These are phyloP conservation scores for Kurtzmaniella quercitrusa DNA, from an alignment of 1,139 yeast species.

Conservation along the genomic window DNA sequence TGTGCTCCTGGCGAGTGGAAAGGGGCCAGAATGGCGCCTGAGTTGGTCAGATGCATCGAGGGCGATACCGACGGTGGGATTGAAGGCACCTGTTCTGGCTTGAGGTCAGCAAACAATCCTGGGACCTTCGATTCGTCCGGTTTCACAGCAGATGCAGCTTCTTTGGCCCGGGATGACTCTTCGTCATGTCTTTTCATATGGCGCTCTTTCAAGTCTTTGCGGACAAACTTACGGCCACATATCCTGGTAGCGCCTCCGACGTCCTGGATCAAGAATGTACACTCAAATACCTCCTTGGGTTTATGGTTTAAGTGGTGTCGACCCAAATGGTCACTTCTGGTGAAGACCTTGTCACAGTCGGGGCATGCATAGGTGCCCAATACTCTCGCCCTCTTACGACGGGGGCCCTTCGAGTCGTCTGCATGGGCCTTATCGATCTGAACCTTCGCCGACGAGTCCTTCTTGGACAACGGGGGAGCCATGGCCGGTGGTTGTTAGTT, in stretches of 20 bases:
- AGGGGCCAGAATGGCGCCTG: neutral
- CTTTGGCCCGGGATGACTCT: constrained; percentile 1
- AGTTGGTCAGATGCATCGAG: neutral
- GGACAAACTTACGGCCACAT: constrained; percentile 39
- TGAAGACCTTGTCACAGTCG: constrained; percentile 37
- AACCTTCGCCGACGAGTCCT: neutral
- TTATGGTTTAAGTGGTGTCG: constrained; percentile 42
- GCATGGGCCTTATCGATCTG: neutral
- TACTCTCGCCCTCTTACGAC: constrained; percentile 4
- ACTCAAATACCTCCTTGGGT: constrained; percentile 28
- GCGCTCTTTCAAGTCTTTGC: constrained; percentile 37
- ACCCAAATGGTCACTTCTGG: constrained; percentile 40
- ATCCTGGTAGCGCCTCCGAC: constrained; percentile 16
- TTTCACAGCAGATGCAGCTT: neutral
- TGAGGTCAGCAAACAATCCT: neutral
- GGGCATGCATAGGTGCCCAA: constrained; percentile 9
- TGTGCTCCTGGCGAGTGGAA: too few species aligned
- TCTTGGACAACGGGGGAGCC: neutral
- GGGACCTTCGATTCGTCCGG: neutral
- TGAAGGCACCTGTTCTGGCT: neutral
- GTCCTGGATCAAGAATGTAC: constrained; percentile 26
- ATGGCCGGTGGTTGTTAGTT: neutral
- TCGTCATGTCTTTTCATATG: constrained; percentile 30
- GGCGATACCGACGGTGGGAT: neutral
- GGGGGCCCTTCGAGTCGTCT: neutral